phyloP scores from a whole-genome alignment of 441 rosid genomes.

The Pelargonium australe region DNA sequence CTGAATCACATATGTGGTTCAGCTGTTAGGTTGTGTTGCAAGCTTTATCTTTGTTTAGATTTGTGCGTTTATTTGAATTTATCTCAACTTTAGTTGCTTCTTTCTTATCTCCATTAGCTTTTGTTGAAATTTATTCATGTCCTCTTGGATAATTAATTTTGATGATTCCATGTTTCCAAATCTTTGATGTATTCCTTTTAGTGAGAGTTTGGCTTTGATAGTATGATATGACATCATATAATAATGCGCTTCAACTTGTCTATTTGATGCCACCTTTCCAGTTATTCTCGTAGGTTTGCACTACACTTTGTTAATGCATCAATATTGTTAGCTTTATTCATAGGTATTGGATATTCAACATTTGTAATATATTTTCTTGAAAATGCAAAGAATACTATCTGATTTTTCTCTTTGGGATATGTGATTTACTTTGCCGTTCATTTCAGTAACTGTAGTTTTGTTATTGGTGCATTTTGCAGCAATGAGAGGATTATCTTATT shows the following conservation, averaged over 20 bases:
- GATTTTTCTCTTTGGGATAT: neutral
- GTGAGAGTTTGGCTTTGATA: neutral
- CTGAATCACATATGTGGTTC: neutral
- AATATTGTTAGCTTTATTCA: neutral
- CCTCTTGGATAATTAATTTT: neutral
- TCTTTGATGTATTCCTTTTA: neutral
- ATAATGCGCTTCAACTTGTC: neutral
- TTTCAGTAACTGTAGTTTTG: neutral
- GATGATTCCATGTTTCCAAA: neutral
- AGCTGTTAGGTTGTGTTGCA: neutral
- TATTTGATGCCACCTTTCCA: no score
- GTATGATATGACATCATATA: neutral
- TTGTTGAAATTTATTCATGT: neutral
- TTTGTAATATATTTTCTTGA: neutral
- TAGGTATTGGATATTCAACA: neutral
- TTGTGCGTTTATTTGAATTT: neutral
- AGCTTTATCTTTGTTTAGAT: neutral
- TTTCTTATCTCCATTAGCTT: neutral
- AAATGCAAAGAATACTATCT: neutral
- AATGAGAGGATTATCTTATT: neutral
- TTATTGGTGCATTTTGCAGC: neutral
- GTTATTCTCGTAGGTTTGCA: no score
- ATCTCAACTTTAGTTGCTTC: neutral
- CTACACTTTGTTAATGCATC: neutral
- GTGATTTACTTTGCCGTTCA: neutral